Percentiles rank a stretch among this genome's conserved stretches.
Conservation (phyloP, 169 alveolate species). For the Ophryocystis elektroscirrha region DNA sequence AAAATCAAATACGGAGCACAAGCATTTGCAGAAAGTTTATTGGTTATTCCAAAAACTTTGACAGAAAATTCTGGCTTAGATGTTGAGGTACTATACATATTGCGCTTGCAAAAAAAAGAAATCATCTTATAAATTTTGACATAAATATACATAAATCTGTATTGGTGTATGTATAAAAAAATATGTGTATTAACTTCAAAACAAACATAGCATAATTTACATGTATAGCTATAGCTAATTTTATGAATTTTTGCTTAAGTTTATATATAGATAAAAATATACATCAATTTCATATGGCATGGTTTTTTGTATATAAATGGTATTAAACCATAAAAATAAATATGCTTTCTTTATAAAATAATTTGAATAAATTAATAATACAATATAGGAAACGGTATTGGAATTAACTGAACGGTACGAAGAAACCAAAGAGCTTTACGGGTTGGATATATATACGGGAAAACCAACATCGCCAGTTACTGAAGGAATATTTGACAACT, state of each 20-base stretch:
- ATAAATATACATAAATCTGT: not conserved
- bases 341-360: not conserved
- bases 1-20: slow-evolving; percentile 80
- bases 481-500: slow-evolving; percentile 78
- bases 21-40: slow-evolving; percentile 79
- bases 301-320: no score
- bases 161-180: not conserved
- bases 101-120: not conserved
- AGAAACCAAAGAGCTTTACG: slow-evolving; percentile 57
- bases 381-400: slow-evolving; percentile 57
- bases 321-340: not conserved
- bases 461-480: slow-evolving; percentile 66
- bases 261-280: not conserved
- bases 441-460: slow-evolving; percentile 76
- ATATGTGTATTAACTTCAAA: not conserved
- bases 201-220: not conserved
- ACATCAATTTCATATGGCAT: no score
- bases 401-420: slow-evolving; percentile 56
- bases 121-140: not conserved
- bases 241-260: not conserved
- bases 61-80: slow-evolving; percentile 93
- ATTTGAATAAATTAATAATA: not conserved
- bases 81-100: slow-evolving; percentile 16
- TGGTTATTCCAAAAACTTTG: slow-evolving; percentile 72
- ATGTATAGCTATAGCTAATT: not conserved